Percentiles rank a stretch among this genome's conserved stretches.
phyloP scores from a whole-genome alignment of 1,284 basidiomycete species.

The Ganoderma boninense region DNA sequence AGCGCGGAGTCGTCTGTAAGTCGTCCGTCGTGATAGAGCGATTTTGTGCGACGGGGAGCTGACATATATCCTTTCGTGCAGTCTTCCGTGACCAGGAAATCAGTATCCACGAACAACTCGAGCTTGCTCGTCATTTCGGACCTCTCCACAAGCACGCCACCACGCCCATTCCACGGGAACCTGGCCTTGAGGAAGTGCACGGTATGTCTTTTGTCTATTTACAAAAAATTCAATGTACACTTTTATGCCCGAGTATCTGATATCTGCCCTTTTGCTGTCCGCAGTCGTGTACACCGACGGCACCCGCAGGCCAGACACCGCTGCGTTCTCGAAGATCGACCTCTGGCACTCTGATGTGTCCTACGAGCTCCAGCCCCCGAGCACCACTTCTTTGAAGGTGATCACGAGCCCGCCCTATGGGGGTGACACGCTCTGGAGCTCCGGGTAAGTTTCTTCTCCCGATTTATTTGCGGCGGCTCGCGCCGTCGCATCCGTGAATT shows the following conservation, averaged over 20 bases:
- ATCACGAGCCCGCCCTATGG: constrained; percentile 70
- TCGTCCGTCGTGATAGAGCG: constrained; percentile 23
- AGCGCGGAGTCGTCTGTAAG: constrained; percentile 75
- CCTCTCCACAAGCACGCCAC: constrained; percentile 87
- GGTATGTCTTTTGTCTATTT: constrained; percentile 51
- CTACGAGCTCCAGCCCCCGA: constrained; percentile 81
- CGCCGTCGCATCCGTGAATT: constrained; percentile 1
- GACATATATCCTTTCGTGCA: constrained; percentile 39
- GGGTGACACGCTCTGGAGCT: constrained; percentile 78
- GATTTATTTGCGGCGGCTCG: background rate
- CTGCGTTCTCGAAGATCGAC: constrained; percentile 78
- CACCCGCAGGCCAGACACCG: constrained; percentile 72
- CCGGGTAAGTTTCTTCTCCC: constrained; percentile 52
- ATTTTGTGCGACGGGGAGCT: background rate
- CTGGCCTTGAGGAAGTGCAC: constrained; percentile 82
- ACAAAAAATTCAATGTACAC: background rate
- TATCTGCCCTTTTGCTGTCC: constrained; percentile 16
- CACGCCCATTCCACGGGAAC: constrained; percentile 74
- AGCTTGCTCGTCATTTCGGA: constrained; percentile 77
- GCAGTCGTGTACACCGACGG: constrained; percentile 76
- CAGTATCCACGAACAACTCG: constrained; percentile 74
- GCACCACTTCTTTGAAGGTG: constrained; percentile 74
- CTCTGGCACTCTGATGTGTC: constrained; percentile 88
- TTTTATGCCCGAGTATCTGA: background rate
- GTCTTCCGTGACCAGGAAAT: constrained; percentile 80